Evolutionary conservation across 805 yeast species (phyloP).

Genomic region (Ogataea saltuana): DNA sequence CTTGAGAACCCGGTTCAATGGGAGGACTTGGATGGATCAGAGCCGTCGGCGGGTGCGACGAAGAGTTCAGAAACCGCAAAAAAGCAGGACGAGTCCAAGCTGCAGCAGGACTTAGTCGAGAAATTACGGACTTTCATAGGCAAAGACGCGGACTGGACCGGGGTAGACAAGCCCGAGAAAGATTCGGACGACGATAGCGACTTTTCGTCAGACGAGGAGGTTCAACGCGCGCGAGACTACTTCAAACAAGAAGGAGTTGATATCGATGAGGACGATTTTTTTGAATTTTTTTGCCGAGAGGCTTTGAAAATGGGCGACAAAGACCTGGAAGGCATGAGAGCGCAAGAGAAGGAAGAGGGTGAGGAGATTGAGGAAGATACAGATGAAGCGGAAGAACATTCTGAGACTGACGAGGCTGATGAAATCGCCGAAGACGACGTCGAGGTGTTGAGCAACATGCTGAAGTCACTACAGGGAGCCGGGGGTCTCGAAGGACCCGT

Average conservation of each 20-base stretch:
- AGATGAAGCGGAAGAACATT: conserved; percentile 1
- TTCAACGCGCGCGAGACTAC: conserved; percentile 22
- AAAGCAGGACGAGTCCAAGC: conserved; percentile 1
- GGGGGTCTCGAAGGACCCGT: conserved; percentile 12
- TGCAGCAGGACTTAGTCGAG: conserved; percentile 27
- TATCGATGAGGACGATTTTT: conserved; percentile 69
- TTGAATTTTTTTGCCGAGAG: conserved; percentile 59
- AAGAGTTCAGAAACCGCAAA: background rate
- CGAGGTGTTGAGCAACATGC: conserved; percentile 10
- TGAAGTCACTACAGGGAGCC: conserved; percentile 12
- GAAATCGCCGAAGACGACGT: conserved; percentile 8
- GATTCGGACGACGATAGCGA: conserved; percentile 26
- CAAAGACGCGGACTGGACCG: conserved; percentile 10
- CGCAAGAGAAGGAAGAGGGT: background rate
- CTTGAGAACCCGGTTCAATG: conserved; percentile 24
- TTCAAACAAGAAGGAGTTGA: conserved; percentile 39
- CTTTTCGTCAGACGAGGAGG: conserved; percentile 25
- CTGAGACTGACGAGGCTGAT: background rate
- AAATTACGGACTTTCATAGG: conserved; percentile 28
- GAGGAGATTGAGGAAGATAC: background rate
- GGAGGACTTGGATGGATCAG: conserved; percentile 18
- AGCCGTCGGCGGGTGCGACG: background rate
- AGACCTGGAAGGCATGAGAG: conserved; percentile 41
- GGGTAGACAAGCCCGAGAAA: conserved; percentile 23
- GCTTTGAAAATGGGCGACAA: conserved; percentile 51